phyloP scores from a whole-genome alignment of 768 basidiomycete genomes.

The Pleurotus ostreatus region DNA sequence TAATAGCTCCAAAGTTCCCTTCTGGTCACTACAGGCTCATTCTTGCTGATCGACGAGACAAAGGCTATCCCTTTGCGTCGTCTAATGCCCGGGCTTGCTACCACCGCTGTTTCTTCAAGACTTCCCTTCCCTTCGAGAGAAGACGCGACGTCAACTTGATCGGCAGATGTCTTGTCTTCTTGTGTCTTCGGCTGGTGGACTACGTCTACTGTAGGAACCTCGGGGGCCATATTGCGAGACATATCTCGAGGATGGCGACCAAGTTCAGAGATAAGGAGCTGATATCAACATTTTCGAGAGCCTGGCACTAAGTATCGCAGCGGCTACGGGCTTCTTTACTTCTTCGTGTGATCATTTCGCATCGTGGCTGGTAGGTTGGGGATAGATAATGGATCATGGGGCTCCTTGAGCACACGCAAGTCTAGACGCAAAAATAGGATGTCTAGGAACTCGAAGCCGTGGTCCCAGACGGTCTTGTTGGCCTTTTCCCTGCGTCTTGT shows the following conservation, averaged over 20 bases:
- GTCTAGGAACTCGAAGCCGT: too few species aligned
- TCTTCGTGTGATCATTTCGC: slow-evolving; percentile 1
- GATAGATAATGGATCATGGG: neutral
- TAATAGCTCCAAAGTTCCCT: slow-evolving; percentile 82
- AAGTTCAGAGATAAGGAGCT: neutral
- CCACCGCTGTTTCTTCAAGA: neutral
- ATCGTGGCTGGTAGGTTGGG: neutral
- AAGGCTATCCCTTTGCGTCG: slow-evolving; percentile 21
- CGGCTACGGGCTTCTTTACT: neutral
- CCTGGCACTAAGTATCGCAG: neutral
- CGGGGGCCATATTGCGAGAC: neutral
- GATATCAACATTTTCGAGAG: neutral
- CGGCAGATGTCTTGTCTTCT: neutral
- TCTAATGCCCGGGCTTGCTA: neutral
- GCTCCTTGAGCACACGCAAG: too few species aligned
- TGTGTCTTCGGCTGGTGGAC: neutral
- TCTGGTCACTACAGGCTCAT: slow-evolving; percentile 69
- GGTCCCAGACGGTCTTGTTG: too few species aligned
- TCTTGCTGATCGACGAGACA: slow-evolving; percentile 35
- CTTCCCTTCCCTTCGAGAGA: neutral
- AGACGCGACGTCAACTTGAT: neutral
- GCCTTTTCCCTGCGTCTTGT: too few species aligned
- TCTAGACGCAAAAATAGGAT: too few species aligned
- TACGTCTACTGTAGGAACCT: neutral
- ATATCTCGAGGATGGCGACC: neutral